A percentile compares a stretch with the other conserved stretches of the same genome.
Evolutionary conservation across 441 rosid species (phyloP).

Genomic region (Eruca vesicaria): DNA sequence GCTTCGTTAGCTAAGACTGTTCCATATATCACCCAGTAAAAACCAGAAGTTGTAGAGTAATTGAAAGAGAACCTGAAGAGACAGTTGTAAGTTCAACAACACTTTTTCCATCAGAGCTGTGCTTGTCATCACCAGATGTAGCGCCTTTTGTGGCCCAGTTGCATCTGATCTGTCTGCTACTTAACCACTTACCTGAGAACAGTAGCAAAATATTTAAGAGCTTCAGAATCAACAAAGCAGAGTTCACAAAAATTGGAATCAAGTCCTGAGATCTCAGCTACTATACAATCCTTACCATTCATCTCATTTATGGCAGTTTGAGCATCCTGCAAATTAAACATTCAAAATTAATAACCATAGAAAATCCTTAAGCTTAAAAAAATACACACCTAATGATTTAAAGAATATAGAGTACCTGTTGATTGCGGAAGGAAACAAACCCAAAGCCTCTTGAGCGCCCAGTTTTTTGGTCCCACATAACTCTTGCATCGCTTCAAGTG

Average conservation of each 20-base stretch:
- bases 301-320: constrained; percentile 93
- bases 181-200: constrained; percentile 88
- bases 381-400: not conserved
- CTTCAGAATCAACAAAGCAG: not conserved
- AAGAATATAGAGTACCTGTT: constrained; percentile 50
- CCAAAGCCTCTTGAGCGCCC: constrained; percentile 98
- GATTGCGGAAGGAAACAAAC: constrained; percentile 92
- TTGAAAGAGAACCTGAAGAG: constrained; percentile 46
- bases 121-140: constrained; percentile 78
- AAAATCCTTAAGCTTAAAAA: not conserved
- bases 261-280: not conserved
- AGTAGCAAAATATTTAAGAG: constrained; percentile 21
- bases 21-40: not conserved
- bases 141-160: constrained; percentile 97
- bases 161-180: constrained; percentile 94
- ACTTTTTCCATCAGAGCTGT: constrained; percentile 79
- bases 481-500: constrained; percentile 82
- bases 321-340: constrained; percentile 66
- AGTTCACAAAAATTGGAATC: constrained; percentile 20
- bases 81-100: constrained; percentile 88
- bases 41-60: not conserved
- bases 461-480: constrained; percentile 99
- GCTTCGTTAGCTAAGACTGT: constrained; percentile 1
- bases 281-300: constrained; percentile 52
- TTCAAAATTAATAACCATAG: not conserved